phyloP scores from a whole-genome alignment of 176 grass and related monocot species.

The Pharus latifolius region DNA sequence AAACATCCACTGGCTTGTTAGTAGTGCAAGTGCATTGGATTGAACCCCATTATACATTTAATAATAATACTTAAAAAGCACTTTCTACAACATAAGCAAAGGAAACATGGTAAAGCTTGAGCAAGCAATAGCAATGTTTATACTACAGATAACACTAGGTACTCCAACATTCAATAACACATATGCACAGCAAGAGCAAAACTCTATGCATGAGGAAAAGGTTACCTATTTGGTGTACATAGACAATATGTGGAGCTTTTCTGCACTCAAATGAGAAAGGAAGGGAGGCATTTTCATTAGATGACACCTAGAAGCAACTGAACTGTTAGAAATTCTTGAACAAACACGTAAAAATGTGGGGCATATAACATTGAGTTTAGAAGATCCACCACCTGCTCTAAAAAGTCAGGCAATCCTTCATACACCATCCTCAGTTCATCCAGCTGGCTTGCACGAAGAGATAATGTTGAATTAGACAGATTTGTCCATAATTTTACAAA shows the following conservation, averaged over 20 bases:
- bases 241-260: slow-evolving; percentile 66
- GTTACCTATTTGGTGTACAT: slow-evolving; percentile 91
- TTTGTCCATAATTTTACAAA: not conserved
- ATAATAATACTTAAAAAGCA: not conserved
- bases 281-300: slow-evolving; percentile 66
- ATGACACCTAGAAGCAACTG: slow-evolving; percentile 58
- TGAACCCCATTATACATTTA: not conserved
- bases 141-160: not conserved
- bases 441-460: slow-evolving; percentile 36
- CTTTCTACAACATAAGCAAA: not conserved
- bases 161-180: slow-evolving; percentile 9
- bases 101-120: slow-evolving; percentile 2
- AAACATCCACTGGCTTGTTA: not conserved
- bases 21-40: not conserved
- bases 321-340: slow-evolving; percentile 22
- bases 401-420: slow-evolving; percentile 81
- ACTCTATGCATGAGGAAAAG: slow-evolving; percentile 12
- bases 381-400: slow-evolving; percentile 66
- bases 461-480: slow-evolving; percentile 4
- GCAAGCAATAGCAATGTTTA: not conserved
- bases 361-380: slow-evolving; percentile 7
- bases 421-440: slow-evolving; percentile 90
- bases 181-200: slow-evolving; percentile 16
- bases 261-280: slow-evolving; percentile 52
- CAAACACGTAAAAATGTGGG: slow-evolving; percentile 1